Evolutionary conservation across 2,329 filamentous ascomycete species (phyloP).

Genomic region (Aureobasidium subglaciale): DNA sequence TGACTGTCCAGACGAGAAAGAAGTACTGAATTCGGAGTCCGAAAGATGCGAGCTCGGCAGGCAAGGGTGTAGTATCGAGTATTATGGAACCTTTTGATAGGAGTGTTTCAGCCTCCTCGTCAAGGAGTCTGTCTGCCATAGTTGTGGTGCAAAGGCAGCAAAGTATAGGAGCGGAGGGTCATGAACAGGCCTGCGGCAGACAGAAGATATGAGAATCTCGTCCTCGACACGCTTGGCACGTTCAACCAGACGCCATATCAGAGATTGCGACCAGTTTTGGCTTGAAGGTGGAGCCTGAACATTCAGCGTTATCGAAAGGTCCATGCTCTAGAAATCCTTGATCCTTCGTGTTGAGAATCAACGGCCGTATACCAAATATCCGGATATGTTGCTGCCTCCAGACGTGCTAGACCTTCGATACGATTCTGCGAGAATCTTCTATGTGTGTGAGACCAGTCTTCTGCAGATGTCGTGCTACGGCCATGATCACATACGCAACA

Average conservation of each 20-base stretch:
- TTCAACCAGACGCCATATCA: neutral
- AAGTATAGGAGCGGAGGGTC: too few relatives aligned
- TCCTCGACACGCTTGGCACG: neutral
- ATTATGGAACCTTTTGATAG: neutral
- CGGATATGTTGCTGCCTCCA: neutral
- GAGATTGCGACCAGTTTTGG: neutral
- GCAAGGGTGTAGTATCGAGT: neutral
- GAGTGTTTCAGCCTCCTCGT: neutral
- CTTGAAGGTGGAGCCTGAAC: neutral
- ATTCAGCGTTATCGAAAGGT: neutral
- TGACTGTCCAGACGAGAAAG: slow-evolving; percentile 1
- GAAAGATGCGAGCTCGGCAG: neutral
- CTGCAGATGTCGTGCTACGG: neutral
- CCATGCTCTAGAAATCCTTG: neutral
- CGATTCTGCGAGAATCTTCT: neutral
- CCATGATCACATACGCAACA: too few relatives aligned
- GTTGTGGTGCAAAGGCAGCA: too few relatives aligned
- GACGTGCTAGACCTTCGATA: neutral
- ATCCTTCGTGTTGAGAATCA: neutral
- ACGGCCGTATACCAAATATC: neutral
- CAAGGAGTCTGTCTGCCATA: too few relatives aligned
- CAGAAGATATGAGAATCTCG: too few relatives aligned
- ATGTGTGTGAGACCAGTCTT: neutral
- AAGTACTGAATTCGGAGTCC: neutral
- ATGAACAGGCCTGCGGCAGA: too few relatives aligned